A percentile compares a stretch with the other conserved stretches of the same genome.
Evolutionary conservation across 2,329 filamentous ascomycete species (phyloP).

Genomic region (Scopulariopsis brevicaulis): DNA sequence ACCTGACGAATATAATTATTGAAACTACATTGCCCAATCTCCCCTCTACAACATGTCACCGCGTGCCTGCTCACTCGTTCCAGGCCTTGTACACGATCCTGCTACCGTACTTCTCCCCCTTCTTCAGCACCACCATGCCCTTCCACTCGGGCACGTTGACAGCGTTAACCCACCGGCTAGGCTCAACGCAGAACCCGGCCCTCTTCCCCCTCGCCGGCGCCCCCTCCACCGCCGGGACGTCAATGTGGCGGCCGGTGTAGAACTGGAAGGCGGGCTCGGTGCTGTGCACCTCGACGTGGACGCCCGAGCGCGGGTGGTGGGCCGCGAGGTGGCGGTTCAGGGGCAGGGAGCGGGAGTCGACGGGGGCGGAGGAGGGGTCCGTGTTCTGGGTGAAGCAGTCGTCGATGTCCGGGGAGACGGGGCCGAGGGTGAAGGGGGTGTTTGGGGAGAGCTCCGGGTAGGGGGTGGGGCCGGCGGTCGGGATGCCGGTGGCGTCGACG

Average conservation of each 20-base stretch:
- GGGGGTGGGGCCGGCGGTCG: constrained; percentile 51
- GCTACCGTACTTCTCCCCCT: constrained; percentile 72
- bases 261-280: constrained; percentile 97
- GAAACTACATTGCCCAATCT: background rate
- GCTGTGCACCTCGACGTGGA: constrained; percentile 79
- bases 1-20: background rate
- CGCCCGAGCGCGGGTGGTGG: constrained; percentile 58
- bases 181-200: constrained; percentile 84
- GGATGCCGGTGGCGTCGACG: constrained; percentile 63
- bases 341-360: constrained; percentile 53
- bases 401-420: constrained; percentile 65
- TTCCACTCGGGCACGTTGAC: constrained; percentile 73
- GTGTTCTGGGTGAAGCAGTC: constrained; percentile 77
- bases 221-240: constrained; percentile 57
- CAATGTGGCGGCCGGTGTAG: constrained; percentile 80
- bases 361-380: constrained; percentile 44
- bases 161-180: constrained; percentile 82
- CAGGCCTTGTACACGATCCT: constrained; percentile 78
- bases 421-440: constrained; percentile 60
- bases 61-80: constrained; percentile 42
- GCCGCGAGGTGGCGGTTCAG: constrained; percentile 60
- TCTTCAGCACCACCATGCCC: constrained; percentile 68
- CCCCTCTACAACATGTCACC: background rate
- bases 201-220: constrained; percentile 54
- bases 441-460: constrained; percentile 56